These are phyloP conservation scores for Saccharomyces cerevisiae DNA, from an alignment of 805 yeast genomes.

Conservation along the genomic window DNA sequence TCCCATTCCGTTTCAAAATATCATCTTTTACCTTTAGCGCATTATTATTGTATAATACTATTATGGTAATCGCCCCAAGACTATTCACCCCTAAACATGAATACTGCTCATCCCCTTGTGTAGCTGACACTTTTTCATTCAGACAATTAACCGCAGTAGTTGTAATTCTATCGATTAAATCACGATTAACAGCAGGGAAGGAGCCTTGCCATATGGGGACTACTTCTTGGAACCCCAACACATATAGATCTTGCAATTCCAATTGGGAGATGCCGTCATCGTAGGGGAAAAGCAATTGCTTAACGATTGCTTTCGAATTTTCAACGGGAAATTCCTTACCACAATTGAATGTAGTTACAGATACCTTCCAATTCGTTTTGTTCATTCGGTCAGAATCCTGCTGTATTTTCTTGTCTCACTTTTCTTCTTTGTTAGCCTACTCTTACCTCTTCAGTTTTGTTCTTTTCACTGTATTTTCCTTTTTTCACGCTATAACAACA, in stretches of 20 bases:
- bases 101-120: not conserved
- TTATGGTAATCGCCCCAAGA: not conserved
- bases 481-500: slow-evolving; percentile 1
- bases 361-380: slow-evolving; percentile 15
- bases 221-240: slow-evolving; percentile 62
- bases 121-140: not conserved
- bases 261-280: not conserved
- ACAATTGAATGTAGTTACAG: slow-evolving; percentile 44
- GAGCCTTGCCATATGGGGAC: slow-evolving; percentile 50
- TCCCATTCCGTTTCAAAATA: slow-evolving; percentile 14
- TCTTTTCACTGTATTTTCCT: too few relatives aligned
- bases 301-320: slow-evolving; percentile 24
- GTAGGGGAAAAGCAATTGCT: slow-evolving; percentile 30
- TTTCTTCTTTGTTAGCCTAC: not conserved
- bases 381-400: not conserved
- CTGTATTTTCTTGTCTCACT: not conserved
- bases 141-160: not conserved
- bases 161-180: not conserved
- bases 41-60: not conserved
- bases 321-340: slow-evolving; percentile 40
- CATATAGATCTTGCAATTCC: slow-evolving; percentile 35
- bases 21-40: not conserved
- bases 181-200: slow-evolving; percentile 19
- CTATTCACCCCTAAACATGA: not conserved
- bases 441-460: not conserved